A percentile compares a stretch with the other conserved stretches of the same genome.
Evolutionary conservation across 2,329 filamentous ascomycete genomes (phyloP).

Genomic region (Arthrocladium fulminans): DNA sequence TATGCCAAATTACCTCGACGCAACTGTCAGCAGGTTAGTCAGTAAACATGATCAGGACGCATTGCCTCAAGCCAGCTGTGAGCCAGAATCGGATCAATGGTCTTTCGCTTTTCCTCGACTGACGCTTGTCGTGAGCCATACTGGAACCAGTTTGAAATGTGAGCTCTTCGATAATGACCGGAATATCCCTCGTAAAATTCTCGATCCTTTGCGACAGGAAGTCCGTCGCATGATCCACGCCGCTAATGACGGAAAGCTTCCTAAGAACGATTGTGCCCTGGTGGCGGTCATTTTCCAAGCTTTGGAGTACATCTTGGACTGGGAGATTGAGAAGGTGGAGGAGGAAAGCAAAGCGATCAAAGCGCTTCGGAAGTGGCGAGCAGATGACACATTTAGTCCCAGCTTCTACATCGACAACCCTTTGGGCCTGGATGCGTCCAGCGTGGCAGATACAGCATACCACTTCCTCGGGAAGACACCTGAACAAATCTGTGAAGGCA

Average conservation of each 20-base stretch:
- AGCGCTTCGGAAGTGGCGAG: background rate
- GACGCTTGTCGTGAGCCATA: background rate
- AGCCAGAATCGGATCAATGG: background rate
- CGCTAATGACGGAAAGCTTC: background rate
- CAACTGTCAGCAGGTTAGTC: background rate
- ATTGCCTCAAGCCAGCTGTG: background rate
- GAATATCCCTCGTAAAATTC: background rate
- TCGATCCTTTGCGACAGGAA: background rate
- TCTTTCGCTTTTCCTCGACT: background rate
- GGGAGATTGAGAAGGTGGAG: background rate
- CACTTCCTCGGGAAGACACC: slow-evolving; percentile 28
- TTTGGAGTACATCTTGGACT: background rate
- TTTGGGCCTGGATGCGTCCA: slow-evolving; percentile 10
- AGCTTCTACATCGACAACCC: background rate
- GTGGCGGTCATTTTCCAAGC: background rate
- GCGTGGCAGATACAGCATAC: slow-evolving; percentile 24
- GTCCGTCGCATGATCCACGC: background rate
- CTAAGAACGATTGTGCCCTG: background rate
- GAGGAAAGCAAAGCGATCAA: background rate
- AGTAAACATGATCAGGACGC: background rate
- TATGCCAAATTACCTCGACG: background rate
- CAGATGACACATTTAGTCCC: background rate
- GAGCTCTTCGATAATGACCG: background rate
- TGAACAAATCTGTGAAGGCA: slow-evolving; percentile 27
- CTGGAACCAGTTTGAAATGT: background rate